A percentile compares a stretch with the other conserved stretches of the same genome.
Conservation (phyloP, 1,284 basidiomycete genomes). For the Cutaneotrichosporon dermatis region DNA sequence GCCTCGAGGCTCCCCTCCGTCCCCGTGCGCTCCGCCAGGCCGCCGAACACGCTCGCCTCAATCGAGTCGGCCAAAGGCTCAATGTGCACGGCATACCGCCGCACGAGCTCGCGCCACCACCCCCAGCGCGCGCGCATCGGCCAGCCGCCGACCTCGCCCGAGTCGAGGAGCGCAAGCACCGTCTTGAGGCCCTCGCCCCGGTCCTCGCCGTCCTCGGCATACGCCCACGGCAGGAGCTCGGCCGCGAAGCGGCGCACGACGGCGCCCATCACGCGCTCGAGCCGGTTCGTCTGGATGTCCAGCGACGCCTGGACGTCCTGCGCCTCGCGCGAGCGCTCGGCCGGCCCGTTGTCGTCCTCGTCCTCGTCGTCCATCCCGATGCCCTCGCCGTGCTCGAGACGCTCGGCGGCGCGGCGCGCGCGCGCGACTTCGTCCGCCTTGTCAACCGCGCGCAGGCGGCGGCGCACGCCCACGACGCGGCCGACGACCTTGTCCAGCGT, state of each 20-base stretch:
- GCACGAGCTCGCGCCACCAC: conserved; percentile 46
- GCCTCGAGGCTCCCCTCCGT: conserved; percentile 16
- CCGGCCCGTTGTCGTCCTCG: conserved; percentile 16
- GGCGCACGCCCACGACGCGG: conserved; percentile 67
- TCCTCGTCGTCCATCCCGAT: conserved; percentile 33
- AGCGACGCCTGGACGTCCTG: conserved; percentile 39
- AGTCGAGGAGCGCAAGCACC: conserved; percentile 36
- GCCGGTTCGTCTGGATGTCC: conserved; percentile 34
- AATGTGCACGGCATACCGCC: conserved; percentile 32
- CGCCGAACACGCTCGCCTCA: conserved; percentile 22
- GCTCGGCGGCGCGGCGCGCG: conserved; percentile 60
- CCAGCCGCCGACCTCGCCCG: conserved; percentile 39
- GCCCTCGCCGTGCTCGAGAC: conserved; percentile 39
- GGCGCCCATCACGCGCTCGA: conserved; percentile 34
- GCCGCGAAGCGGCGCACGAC: conserved; percentile 35
- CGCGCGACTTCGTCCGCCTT: conserved; percentile 81
- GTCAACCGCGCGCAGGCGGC: conserved; percentile 65
- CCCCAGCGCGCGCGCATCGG: conserved; percentile 37
- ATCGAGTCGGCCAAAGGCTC: conserved; percentile 26
- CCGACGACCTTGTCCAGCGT: conserved; percentile 82
- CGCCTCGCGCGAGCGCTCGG: conserved; percentile 36
- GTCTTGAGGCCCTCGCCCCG: conserved; percentile 31
- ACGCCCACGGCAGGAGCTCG: conserved; percentile 33
- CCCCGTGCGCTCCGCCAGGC: neutral
- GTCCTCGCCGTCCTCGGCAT: conserved; percentile 3